Percentiles rank a stretch among this genome's conserved stretches.
Evolutionary conservation across 306 rosid genomes (phyloP).

Genomic region (Coriaria nepalensis): DNA sequence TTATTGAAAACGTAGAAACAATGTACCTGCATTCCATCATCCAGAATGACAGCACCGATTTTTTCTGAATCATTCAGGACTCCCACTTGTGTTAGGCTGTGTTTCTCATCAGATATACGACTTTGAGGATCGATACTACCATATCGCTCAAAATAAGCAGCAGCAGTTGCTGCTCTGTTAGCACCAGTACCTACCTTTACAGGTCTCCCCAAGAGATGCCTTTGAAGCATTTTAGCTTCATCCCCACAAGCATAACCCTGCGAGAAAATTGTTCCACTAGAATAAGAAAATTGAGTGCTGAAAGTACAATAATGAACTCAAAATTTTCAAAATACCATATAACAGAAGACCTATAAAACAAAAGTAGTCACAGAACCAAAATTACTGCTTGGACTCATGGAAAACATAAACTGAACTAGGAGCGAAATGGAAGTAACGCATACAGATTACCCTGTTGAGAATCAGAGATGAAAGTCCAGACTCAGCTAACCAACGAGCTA

Average conservation of each 20-base stretch:
- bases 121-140: conserved; percentile 41
- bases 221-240: conserved; percentile 75
- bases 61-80: conserved; percentile 27
- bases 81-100: conserved; percentile 11
- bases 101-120: conserved; percentile 17
- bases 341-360: no score
- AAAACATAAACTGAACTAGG: neutral
- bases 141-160: conserved; percentile 34
- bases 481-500: conserved; percentile 44
- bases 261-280: conserved; percentile 11
- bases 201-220: conserved; percentile 58
- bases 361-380: neutral
- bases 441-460: conserved; percentile 54
- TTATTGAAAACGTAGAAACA: no score
- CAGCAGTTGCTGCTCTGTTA: conserved; percentile 51
- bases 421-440: neutral
- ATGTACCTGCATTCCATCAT: conserved; percentile 95
- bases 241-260: conserved; percentile 98
- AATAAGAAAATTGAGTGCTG: conserved; percentile 3
- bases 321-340: no score
- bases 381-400: no score
- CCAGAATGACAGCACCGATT: conserved; percentile 58
- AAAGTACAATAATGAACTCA: neutral
- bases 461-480: conserved; percentile 57
- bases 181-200: conserved; percentile 70